These are phyloP conservation scores for Colletotrichum horii DNA, from an alignment of 2,329 filamentous ascomycete genomes.

Conservation along the genomic window DNA sequence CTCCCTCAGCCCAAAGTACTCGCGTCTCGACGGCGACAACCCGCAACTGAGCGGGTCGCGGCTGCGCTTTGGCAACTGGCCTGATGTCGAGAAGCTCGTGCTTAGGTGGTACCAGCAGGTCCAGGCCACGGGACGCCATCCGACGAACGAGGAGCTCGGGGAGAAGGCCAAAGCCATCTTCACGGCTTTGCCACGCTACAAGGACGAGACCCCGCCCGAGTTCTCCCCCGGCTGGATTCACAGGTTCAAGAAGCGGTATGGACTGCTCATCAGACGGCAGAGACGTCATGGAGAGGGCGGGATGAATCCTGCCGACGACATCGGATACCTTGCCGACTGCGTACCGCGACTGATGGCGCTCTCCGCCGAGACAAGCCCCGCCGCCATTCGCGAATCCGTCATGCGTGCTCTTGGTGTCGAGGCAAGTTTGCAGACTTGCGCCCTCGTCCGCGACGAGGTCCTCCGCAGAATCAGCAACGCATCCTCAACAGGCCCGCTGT, in stretches of 20 bases:
- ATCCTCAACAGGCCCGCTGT: conserved; percentile 6
- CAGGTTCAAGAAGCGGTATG: conserved; percentile 68
- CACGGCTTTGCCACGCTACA: conserved; percentile 62
- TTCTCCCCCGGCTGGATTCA: conserved; percentile 71
- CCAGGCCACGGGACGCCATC: conserved; percentile 57
- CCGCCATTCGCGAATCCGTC: conserved; percentile 63
- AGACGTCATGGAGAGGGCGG: conserved; percentile 55
- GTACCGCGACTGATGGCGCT: conserved; percentile 65
- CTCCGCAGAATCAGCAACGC: conserved; percentile 40
- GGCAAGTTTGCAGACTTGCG: conserved; percentile 56
- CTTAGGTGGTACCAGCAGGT: conserved; percentile 61
- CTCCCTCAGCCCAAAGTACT: conserved; percentile 66
- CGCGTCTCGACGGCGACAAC: conserved; percentile 63
- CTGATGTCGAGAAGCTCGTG: conserved; percentile 65
- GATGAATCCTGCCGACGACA: conserved; percentile 57
- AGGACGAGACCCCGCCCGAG: conserved; percentile 63
- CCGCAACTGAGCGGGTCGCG: conserved; percentile 67
- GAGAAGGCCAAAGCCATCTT: conserved; percentile 68
- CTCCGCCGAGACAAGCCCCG: conserved; percentile 62
- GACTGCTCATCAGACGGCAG: conserved; percentile 61
- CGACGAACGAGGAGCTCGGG: conserved; percentile 66
- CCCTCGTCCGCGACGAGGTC: conserved; percentile 63
- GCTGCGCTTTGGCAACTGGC: conserved; percentile 68
- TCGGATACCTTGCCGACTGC: conserved; percentile 65
- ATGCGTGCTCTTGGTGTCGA: conserved; percentile 61